Percentiles rank a stretch among this genome's conserved stretches.
These are phyloP conservation scores for Penicillium coffeae DNA, from an alignment of 495 filamentous ascomycete genomes.

Conservation along the genomic window DNA sequence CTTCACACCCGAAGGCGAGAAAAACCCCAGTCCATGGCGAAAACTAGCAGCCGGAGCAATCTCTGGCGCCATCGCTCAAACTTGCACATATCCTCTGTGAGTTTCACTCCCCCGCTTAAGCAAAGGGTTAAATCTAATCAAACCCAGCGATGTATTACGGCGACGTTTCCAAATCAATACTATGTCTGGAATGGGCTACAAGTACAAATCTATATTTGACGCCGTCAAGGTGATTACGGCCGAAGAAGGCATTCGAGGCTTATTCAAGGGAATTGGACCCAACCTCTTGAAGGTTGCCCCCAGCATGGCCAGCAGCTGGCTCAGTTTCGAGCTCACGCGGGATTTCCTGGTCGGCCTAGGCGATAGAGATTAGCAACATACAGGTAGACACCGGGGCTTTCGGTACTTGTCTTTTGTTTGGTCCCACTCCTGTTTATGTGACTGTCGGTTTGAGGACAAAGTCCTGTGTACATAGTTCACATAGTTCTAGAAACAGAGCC, in stretches of 20 bases:
- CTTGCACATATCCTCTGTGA: constrained; percentile 97
- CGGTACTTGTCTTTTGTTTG: not conserved
- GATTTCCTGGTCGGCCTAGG: constrained; percentile 71
- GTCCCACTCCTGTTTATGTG: constrained; percentile 1
- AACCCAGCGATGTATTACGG: constrained; percentile 79
- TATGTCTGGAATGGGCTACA: constrained; percentile 97
- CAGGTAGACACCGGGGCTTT: constrained; percentile 12
- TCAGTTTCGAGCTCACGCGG: constrained; percentile 89
- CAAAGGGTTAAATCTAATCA: constrained; percentile 6
- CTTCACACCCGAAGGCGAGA: constrained; percentile 82
- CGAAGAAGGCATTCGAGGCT: constrained; percentile 69
- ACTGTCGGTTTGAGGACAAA: not conserved
- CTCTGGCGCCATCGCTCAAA: constrained; percentile 94
- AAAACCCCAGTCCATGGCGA: constrained; percentile 71
- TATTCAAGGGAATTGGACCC: constrained; percentile 92
- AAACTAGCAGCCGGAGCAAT: constrained; percentile 88
- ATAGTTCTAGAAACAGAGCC: too few species aligned
- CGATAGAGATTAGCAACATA: constrained; percentile 26
- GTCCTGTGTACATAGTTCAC: too few species aligned
- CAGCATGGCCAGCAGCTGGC: constrained; percentile 97
- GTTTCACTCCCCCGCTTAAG: constrained; percentile 26
- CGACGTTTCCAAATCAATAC: constrained; percentile 97
- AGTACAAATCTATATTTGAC: constrained; percentile 83
- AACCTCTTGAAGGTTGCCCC: constrained; percentile 96
- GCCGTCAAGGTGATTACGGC: constrained; percentile 76